Conservation (phyloP, 2,329 filamentous ascomycete species). For the Fusarium musae region DNA sequence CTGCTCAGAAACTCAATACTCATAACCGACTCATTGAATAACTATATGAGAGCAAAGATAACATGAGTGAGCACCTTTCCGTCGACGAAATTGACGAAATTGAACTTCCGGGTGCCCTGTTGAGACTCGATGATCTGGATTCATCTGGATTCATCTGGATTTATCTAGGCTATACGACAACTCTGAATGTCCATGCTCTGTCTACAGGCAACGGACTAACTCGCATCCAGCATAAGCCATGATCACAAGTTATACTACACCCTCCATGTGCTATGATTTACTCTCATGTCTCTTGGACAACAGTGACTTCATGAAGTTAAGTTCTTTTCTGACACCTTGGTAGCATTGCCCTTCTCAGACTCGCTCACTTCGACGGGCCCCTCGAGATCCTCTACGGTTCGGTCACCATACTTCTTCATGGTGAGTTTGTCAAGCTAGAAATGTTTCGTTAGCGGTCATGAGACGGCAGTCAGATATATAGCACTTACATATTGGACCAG, state of each 20-base stretch:
- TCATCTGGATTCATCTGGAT: no score
- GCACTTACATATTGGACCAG: conserved; percentile 20
- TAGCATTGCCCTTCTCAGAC: neutral
- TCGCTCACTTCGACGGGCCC: neutral
- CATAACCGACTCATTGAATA: fast-evolving
- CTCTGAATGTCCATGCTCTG: no score
- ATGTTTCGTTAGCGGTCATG: neutral
- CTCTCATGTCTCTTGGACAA: no score
- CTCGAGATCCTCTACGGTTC: neutral
- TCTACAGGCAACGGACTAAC: no score
- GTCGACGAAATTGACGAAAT: neutral
- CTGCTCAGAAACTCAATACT: fast-evolving
- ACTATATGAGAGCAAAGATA: neutral
- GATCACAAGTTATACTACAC: no score
- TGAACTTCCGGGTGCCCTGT: neutral
- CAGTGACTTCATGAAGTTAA: neutral
- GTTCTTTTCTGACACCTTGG: neutral
- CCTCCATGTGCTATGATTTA: no score
- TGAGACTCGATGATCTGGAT: neutral
- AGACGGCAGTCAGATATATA: fast-evolving
- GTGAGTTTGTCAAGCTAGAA: conserved; percentile 9
- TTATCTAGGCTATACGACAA: no score
- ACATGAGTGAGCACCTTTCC: neutral
- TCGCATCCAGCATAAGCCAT: no score
- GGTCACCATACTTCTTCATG: conserved; percentile 1